Evolutionary conservation across 768 basidiomycete species (phyloP).

Genomic region (Phaffia tasmanica): DNA sequence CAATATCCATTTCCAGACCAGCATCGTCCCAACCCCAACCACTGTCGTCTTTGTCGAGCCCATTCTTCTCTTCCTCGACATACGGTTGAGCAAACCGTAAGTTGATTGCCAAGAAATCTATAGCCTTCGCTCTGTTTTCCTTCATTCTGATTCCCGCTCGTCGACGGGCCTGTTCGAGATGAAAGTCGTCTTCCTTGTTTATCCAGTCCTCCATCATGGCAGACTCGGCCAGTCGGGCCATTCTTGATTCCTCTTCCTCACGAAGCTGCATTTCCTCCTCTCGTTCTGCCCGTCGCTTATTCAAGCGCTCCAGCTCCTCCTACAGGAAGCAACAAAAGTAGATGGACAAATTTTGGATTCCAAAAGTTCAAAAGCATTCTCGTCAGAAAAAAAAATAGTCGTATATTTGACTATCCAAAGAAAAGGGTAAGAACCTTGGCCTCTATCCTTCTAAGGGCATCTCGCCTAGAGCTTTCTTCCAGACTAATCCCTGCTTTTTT

Average conservation of each 20-base stretch:
- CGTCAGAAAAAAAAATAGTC: neutral
- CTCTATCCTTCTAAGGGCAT: constrained; percentile 70
- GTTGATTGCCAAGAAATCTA: constrained; percentile 93
- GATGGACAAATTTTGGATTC: neutral
- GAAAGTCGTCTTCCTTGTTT: constrained; percentile 91
- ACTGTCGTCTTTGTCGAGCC: constrained; percentile 53
- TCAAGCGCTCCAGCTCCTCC: constrained; percentile 86
- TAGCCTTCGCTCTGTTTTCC: constrained; percentile 95
- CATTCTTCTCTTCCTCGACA: constrained; percentile 37
- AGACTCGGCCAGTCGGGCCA: constrained; percentile 81
- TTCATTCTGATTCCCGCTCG: constrained; percentile 88
- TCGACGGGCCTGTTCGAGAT: constrained; percentile 81
- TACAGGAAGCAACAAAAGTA: constrained; percentile 16
- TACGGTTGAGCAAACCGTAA: constrained; percentile 68
- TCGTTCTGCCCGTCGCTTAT: constrained; percentile 76
- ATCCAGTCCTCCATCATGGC: constrained; percentile 98
- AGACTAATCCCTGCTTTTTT: constrained; percentile 69
- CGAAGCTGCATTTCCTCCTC: constrained; percentile 77
- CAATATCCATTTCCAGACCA: constrained; percentile 91
- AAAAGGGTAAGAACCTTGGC: constrained; percentile 48
- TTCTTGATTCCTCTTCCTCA: constrained; percentile 84
- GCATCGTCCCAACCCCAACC: constrained; percentile 60
- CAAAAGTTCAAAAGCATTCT: neutral
- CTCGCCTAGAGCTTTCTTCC: constrained; percentile 66
- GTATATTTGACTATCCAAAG: too few species aligned